A percentile compares a stretch with the other conserved stretches of the same genome.
Conservation (phyloP, 257 asterid genomes). For the Craterostigma plantagineum region DNA sequence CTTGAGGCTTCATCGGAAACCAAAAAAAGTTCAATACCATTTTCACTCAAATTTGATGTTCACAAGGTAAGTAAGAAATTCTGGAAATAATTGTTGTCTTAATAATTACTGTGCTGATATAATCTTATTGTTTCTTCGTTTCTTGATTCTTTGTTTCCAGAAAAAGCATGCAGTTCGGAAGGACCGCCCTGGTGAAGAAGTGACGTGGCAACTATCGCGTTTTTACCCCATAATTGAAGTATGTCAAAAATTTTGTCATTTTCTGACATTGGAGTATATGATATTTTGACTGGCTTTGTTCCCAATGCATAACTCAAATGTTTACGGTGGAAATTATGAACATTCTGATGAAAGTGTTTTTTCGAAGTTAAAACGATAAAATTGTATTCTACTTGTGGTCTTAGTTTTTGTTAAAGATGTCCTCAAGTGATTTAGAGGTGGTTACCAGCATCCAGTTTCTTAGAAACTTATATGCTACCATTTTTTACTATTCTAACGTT, state of each 20-base stretch:
- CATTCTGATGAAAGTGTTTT: too few species aligned
- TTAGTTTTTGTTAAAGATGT: too few species aligned
- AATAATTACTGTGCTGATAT: slow-evolving; percentile 9
- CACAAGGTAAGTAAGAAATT: slow-evolving; percentile 47
- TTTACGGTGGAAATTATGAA: too few species aligned
- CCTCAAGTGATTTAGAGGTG: too few species aligned
- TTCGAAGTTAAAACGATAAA: too few species aligned
- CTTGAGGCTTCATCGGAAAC: slow-evolving; percentile 57
- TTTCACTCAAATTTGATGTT: slow-evolving; percentile 80
- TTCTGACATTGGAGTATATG: neutral
- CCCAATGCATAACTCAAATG: too few species aligned
- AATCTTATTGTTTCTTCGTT: slow-evolving; percentile 1
- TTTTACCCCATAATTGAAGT: slow-evolving; percentile 96
- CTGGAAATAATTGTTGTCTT: slow-evolving; percentile 7
- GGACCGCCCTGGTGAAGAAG: slow-evolving; percentile 76
- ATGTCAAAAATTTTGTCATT: neutral
- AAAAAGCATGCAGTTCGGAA: slow-evolving; percentile 77
- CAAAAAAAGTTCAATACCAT: slow-evolving; percentile 68
- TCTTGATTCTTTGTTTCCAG: slow-evolving; percentile 36
- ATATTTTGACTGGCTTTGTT: neutral
- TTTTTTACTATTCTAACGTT: too few species aligned
- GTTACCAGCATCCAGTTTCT: too few species aligned
- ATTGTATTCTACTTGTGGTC: too few species aligned
- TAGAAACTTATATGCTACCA: too few species aligned
- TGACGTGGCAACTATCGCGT: slow-evolving; percentile 77